A percentile compares a stretch with the other conserved stretches of the same genome.
These are phyloP conservation scores for Verbascum thapsus DNA, from an alignment of 257 asterid species.

Conservation along the genomic window DNA sequence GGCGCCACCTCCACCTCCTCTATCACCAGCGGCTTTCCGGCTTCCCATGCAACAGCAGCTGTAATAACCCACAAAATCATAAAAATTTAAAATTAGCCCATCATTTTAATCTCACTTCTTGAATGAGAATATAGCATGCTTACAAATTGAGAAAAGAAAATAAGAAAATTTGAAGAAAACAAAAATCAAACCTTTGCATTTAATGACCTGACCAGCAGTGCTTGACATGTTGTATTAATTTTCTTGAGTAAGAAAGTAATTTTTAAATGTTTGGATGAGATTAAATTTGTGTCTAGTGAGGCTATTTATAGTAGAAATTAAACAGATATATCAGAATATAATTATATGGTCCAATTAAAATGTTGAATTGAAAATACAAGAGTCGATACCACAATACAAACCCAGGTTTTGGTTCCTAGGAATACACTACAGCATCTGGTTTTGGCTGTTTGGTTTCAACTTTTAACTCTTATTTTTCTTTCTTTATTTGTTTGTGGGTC, in stretches of 20 bases:
- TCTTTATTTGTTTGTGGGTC: neutral
- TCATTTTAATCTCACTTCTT: neutral
- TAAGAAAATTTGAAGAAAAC: neutral
- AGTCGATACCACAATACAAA: neutral
- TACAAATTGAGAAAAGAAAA: neutral
- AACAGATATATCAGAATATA: neutral
- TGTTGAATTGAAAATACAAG: neutral
- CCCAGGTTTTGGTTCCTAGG: constrained; percentile 22
- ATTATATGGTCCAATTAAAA: neutral
- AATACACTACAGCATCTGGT: constrained; percentile 6
- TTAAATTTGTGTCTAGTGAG: neutral
- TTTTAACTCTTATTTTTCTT: too few species aligned
- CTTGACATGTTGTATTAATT: constrained; percentile 42
- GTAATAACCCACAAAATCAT: constrained; percentile 9
- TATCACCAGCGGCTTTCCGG: constrained; percentile 76
- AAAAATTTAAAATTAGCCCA: neutral
- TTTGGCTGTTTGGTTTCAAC: constrained; percentile 23
- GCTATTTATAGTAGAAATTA: constrained; percentile 27
- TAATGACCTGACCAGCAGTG: constrained; percentile 60
- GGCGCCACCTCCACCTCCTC: constrained; percentile 83
- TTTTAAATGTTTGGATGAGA: constrained; percentile 23
- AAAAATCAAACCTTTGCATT: constrained; percentile 59
- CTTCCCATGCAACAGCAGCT: constrained; percentile 71
- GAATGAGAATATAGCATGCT: too few species aligned
- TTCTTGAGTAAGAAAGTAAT: constrained; percentile 1